phyloP scores from a whole-genome alignment of 768 basidiomycete genomes.

The Lyophyllum semitale region DNA sequence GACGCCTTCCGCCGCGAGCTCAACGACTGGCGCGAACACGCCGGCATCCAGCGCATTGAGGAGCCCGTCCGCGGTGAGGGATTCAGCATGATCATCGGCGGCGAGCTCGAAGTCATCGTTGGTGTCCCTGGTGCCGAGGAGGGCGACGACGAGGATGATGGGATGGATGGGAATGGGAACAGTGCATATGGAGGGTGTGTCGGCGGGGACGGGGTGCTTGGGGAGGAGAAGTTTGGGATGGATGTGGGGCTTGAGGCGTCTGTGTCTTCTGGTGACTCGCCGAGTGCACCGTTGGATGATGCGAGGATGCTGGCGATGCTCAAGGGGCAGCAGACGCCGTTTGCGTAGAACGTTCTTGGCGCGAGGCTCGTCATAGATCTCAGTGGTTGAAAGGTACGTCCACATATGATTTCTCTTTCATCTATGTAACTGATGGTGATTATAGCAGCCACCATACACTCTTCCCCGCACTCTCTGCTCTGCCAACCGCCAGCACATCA shows the following conservation, averaged over 20 bases:
- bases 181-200: slow-evolving; percentile 24
- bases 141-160: slow-evolving; percentile 50
- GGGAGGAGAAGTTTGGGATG: slow-evolving; percentile 20
- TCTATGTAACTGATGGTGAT: too few species aligned
- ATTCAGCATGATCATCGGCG: slow-evolving; percentile 68
- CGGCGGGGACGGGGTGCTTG: slow-evolving; percentile 17
- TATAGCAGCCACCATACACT: too few species aligned
- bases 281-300: slow-evolving; percentile 25
- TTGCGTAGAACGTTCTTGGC: too few species aligned
- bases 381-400: too few species aligned
- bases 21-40: slow-evolving; percentile 89
- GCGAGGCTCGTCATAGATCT: too few species aligned
- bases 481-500: too few species aligned
- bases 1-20: slow-evolving; percentile 88
- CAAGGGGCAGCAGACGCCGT: slow-evolving; percentile 20
- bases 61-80: slow-evolving; percentile 74
- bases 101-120: slow-evolving; percentile 68
- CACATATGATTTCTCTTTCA: too few species aligned
- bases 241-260: slow-evolving; percentile 16
- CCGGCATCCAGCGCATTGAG: slow-evolving; percentile 69
- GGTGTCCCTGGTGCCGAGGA: slow-evolving; percentile 52
- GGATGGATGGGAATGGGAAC: slow-evolving; percentile 28
- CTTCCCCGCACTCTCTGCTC: too few species aligned
- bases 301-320: slow-evolving; percentile 21
- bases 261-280: slow-evolving; percentile 1